These are phyloP conservation scores for Aureobasidium namibiae DNA, from an alignment of 2,329 filamentous ascomycete species.

Conservation along the genomic window DNA sequence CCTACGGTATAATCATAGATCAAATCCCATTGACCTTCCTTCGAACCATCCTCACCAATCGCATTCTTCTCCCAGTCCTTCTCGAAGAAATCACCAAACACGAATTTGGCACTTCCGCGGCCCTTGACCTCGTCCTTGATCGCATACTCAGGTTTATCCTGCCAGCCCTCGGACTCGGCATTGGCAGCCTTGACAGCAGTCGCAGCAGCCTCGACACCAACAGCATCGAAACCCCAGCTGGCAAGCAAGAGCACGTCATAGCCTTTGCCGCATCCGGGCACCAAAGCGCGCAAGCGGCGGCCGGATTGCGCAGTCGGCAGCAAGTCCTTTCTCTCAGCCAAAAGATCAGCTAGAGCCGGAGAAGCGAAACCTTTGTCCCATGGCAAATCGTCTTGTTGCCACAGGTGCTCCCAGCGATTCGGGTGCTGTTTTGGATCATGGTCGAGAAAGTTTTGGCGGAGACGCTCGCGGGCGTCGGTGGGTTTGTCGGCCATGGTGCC, in stretches of 20 bases:
- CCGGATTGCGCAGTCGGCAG: slow-evolving; percentile 18
- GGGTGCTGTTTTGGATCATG: slow-evolving; percentile 27
- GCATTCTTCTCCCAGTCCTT: slow-evolving; percentile 46
- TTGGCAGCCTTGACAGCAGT: slow-evolving; percentile 41
- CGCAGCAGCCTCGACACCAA: slow-evolving; percentile 61
- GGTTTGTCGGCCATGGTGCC: slow-evolving; percentile 1
- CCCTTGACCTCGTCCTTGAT: slow-evolving; percentile 33
- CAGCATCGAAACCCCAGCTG: slow-evolving; percentile 67
- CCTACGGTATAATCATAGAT: slow-evolving; percentile 57
- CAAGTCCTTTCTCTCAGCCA: slow-evolving; percentile 25
- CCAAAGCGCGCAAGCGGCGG: slow-evolving; percentile 51
- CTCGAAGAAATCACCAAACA: slow-evolving; percentile 60
- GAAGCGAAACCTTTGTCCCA: slow-evolving; percentile 54
- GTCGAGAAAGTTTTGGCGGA: slow-evolving; percentile 20
- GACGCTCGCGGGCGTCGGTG: slow-evolving; percentile 19
- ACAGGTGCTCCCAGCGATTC: slow-evolving; percentile 48
- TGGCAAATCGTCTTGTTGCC: slow-evolving; percentile 45
- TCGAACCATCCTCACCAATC: slow-evolving; percentile 23
- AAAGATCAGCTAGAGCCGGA: slow-evolving; percentile 49
- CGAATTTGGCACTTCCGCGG: slow-evolving; percentile 47
- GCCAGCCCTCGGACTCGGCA: slow-evolving; percentile 32
- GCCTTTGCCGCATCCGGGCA: slow-evolving; percentile 75
- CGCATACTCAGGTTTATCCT: slow-evolving; percentile 34
- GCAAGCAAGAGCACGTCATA: slow-evolving; percentile 72
- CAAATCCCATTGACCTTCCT: slow-evolving; percentile 48